Percentiles rank a stretch among this genome's conserved stretches.
These are phyloP conservation scores for Pichia manshurica DNA, from an alignment of 805 yeast species.

Conservation along the genomic window DNA sequence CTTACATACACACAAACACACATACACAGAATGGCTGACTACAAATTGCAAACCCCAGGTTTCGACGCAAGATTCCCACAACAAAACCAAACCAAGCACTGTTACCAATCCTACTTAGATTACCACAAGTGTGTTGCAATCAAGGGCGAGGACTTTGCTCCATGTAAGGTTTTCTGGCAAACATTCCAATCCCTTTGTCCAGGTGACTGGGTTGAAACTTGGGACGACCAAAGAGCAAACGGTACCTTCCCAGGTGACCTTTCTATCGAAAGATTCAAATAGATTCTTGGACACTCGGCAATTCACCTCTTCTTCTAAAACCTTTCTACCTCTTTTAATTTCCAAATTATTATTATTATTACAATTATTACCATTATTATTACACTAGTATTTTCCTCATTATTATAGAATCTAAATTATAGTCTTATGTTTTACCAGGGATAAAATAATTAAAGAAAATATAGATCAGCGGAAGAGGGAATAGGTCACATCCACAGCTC, in stretches of 20 bases:
- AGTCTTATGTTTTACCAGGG: no score
- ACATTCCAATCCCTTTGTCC: conserved; percentile 87
- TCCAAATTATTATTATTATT: conserved; percentile 6
- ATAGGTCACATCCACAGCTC: no score
- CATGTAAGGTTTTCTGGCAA: conserved; percentile 91
- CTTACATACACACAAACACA: no score
- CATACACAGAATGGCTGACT: conserved; percentile 30
- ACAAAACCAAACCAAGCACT: conserved; percentile 96
- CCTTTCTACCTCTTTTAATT: no score
- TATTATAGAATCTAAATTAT: background rate
- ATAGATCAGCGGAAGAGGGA: background rate
- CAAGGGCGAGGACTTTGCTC: conserved; percentile 97
- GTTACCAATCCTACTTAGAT: conserved; percentile 97
- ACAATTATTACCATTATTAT: background rate
- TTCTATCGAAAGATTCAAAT: conserved; percentile 30
- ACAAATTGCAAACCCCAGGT: conserved; percentile 57
- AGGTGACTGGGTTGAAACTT: conserved; percentile 73
- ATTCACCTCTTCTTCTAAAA: background rate
- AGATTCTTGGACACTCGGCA: background rate
- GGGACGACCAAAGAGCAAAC: conserved; percentile 76
- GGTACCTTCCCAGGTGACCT: conserved; percentile 38
- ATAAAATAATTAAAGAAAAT: background rate
- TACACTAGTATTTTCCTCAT: background rate
- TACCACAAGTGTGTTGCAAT: conserved; percentile 95
- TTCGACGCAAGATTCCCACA: conserved; percentile 95